Base-by-base conservation (phyloP, 1,284 basidiomycete genomes). In the Malassezia dermatis region DNA sequence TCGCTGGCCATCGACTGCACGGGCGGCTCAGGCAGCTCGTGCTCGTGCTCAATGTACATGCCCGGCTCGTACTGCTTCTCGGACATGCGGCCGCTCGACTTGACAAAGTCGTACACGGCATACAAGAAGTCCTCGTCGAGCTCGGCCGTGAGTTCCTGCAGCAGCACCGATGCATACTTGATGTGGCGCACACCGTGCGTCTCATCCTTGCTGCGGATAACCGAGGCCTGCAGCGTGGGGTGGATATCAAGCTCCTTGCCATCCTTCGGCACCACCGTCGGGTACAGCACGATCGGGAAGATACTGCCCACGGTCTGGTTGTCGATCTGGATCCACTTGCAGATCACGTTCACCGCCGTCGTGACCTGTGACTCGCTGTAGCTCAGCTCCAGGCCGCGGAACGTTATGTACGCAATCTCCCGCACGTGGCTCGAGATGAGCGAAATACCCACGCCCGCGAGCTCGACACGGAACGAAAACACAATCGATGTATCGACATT, bases 251-350 rank as follows among this genome's bases (percentile, higher is more conserved):
- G 81, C 60, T 83, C 84, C 28, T 81, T 81, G 42, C 82, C 82
- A 67, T 93, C 86, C 72, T 86, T 88, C 3, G 86, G 81, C 35
- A 98, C 82, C 0, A 89, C 88, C 2, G 89, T 91, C 0, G 94
- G 94, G 71, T 98, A 94, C 35, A 99, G 79, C 51, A 98, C 84
- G 58, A 99, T 91, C 0, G 94, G 91, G 79, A 87, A 99, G 13
- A 93, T 76, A 19, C 89, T 90, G 56, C 95, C 94, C 62, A 96
- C 93, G 8, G 99, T 81, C 75, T 99, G 94, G 71, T 98, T 99
- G 51, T 73, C 72, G 60, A 98, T 83, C 75, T 99, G 93, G 26
- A 99, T 81, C 75, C 82, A 86, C 45, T 88, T 89, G 75, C 85
- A 88, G n/a, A 86, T 83, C 40, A 95, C 45, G 47, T 83, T 88